Evolutionary conservation across 2,329 filamentous ascomycete species (phyloP).

Genomic region (Ceratocystis cubensis): DNA sequence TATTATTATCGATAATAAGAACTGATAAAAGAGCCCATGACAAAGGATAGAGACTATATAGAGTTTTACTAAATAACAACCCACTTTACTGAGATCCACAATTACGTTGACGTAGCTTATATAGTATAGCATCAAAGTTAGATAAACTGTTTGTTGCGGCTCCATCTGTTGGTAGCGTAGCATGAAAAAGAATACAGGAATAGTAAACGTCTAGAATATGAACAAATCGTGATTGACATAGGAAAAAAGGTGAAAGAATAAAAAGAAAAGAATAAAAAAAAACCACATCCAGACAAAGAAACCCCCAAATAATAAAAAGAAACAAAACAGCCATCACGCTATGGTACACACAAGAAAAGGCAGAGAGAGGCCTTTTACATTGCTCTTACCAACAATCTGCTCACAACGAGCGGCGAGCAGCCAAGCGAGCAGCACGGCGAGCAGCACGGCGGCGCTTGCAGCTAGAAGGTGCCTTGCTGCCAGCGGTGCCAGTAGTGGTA

Average conservation of each 20-base stretch:
- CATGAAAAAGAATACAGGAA: neutral
- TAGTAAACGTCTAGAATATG: slow-evolving; percentile 5
- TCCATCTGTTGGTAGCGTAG: neutral
- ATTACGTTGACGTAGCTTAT: neutral
- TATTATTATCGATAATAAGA: slow-evolving; percentile 20
- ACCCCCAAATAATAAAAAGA: neutral
- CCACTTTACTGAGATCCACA: neutral
- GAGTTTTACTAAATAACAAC: neutral
- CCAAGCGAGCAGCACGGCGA: slow-evolving; percentile 5
- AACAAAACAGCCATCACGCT: neutral
- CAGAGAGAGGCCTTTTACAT: neutral
- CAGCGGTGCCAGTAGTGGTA: neutral
- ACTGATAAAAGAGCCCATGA: too few species aligned
- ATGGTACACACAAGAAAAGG: neutral
- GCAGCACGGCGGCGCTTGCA: slow-evolving; percentile 16
- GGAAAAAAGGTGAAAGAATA: slow-evolving; percentile 19
- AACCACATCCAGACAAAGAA: neutral
- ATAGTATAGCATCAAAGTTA: neutral
- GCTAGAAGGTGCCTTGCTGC: slow-evolving; percentile 3
- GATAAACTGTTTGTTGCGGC: neutral
- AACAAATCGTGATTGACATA: slow-evolving; percentile 16
- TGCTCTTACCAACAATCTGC: neutral
- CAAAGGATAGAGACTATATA: too few species aligned
- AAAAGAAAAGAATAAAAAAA: slow-evolving; percentile 12
- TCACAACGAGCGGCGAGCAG: slow-evolving; percentile 5